phyloP scores from a whole-genome alignment of 345 rosid genomes.

The Clarkia xantiana region DNA sequence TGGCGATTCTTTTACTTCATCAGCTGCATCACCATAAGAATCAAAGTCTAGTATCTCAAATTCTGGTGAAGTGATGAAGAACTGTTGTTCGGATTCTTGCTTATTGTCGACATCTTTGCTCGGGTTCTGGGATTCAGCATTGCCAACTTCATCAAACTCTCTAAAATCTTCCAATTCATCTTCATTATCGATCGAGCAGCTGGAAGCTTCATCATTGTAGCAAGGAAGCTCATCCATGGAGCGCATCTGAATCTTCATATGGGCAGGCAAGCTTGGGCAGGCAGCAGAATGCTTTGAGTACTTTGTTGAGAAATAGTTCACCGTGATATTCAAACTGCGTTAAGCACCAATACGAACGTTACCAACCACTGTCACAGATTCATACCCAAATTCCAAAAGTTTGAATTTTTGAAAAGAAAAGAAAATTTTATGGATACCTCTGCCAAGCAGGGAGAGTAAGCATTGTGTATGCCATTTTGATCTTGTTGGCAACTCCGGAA shows the following conservation, averaged over 20 bases:
- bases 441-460: slow-evolving; percentile 67
- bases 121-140: slow-evolving; percentile 5
- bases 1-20: no score
- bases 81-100: no score
- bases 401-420: background rate
- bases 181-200: no score
- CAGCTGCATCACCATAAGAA: no score
- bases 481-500: slow-evolving; percentile 67
- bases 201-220: slow-evolving; percentile 23
- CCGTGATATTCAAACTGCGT: slow-evolving; percentile 48
- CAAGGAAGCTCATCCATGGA: slow-evolving; percentile 68
- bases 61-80: background rate
- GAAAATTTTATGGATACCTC: slow-evolving; percentile 31
- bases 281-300: slow-evolving; percentile 38
- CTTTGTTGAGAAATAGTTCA: slow-evolving; percentile 83
- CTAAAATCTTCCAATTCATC: slow-evolving; percentile 16
- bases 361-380: background rate
- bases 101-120: no score
- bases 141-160: slow-evolving; percentile 1
- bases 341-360: background rate
- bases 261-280: slow-evolving; percentile 54
- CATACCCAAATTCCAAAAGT: no score
- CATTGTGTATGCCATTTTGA: slow-evolving; percentile 80
- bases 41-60: no score
- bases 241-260: slow-evolving; percentile 55